Base-by-base conservation (phyloP, 148 eudicot species). In the Rhododendron henanense region DNA sequence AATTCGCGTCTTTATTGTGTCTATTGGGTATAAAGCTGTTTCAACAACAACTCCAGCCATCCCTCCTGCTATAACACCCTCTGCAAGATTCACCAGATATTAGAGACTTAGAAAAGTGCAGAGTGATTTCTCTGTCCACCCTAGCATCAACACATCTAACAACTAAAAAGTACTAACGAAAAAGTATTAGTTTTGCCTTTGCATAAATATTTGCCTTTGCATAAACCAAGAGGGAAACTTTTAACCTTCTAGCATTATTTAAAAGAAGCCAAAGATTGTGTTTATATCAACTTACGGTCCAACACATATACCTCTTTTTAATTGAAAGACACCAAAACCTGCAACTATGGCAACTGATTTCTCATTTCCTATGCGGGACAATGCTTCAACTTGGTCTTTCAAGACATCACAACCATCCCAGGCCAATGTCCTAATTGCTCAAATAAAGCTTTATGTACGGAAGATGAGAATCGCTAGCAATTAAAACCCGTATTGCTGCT, bases 31-130 rank as follows among this genome's bases (percentile, higher is more conserved):
- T 83, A 95, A 88, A 90, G 92, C 97, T 77, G 99, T 95, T 89
- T 96, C 99, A 84, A 96, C 99, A 83, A 96, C 93, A 51, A 95
- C 98, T 69, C 99, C 99, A 84, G 99, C 98, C 45, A 93, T 92
- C 74, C 98, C 99, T 87, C 99, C 99, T 67, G 99, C 95, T 87
- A 96, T 95, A 81, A 92, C 78, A 83, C 99, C 99, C 91, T 96
- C 98, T 96, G 94, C 95, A 83, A 23, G 78, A 86, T 87, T 76
- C 67, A 47, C 23, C 53, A 65, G 25, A 82, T 55, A 41, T 84
- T 51, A 77, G 85, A 76, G 31, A 84, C 13, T n/a, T 53, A 35
- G 35, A 84, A 39, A 35, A 39, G 79, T 37, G 33, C n/a, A 48
- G 25, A 57, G 63, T 67, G 73, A 50, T 6, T 51, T 84, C 53